These are phyloP conservation scores for Desmodesmus armatus DNA, from an alignment of 139 green algal species.

Conservation along the genomic window DNA sequence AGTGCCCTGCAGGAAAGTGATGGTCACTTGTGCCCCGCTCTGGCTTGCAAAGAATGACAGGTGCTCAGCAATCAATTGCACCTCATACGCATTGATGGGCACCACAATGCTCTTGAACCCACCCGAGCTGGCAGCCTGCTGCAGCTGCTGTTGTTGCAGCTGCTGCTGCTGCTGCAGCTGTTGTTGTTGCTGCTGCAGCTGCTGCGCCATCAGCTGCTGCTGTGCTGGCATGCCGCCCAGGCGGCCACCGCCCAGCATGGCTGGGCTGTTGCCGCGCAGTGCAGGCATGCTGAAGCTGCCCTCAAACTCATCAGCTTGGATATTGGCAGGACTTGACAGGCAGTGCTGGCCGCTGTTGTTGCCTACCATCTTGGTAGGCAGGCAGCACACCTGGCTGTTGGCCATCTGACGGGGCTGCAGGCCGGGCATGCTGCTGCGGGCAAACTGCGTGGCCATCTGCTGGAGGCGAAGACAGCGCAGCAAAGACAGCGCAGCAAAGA, in stretches of 20 bases:
- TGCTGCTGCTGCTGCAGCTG: slow-evolving; percentile 2
- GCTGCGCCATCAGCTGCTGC: neutral
- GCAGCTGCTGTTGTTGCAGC: slow-evolving; percentile 1
- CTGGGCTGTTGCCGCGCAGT: neutral
- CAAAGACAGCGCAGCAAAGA: neutral
- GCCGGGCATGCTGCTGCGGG: neutral
- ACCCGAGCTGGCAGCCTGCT: neutral
- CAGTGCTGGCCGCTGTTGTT: neutral
- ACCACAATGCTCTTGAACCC: slow-evolving; percentile 26
- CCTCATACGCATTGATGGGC: slow-evolving; percentile 14
- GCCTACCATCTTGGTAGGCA: neutral
- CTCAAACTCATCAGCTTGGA: slow-evolving; percentile 17
- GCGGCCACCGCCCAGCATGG: neutral
- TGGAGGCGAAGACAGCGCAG: neutral
- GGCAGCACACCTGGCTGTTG: slow-evolving; percentile 31
- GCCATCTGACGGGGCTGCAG: neutral
- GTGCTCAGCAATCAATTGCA: slow-evolving; percentile 1
- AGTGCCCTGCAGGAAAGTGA: slow-evolving; percentile 6
- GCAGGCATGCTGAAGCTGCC: slow-evolving; percentile 36
- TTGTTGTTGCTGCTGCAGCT: neutral
- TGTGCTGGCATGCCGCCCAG: neutral
- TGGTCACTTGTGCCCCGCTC: slow-evolving; percentile 31
- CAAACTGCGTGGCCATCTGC: slow-evolving; percentile 29
- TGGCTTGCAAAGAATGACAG: slow-evolving; percentile 4
- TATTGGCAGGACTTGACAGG: slow-evolving; percentile 9